Evolutionary conservation across 208 protist species (phyloP).

Genomic region (Trypanosoma conorhini): DNA sequence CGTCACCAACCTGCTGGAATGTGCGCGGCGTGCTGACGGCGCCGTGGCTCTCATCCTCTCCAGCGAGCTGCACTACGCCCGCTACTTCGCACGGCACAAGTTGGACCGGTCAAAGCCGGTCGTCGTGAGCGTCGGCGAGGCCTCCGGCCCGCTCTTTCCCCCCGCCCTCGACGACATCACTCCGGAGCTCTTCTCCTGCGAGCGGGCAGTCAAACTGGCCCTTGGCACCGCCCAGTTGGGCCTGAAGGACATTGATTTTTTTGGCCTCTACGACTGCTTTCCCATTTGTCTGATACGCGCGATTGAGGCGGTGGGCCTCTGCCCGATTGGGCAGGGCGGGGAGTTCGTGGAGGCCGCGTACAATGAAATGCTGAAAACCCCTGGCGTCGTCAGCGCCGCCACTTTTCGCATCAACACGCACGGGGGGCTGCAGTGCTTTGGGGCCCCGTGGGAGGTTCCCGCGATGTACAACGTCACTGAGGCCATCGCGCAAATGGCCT

Average conservation of each 20-base stretch:
- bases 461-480: constrained; percentile 81
- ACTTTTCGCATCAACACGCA: constrained; percentile 79
- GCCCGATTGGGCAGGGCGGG: constrained; percentile 56
- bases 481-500: constrained; percentile 54
- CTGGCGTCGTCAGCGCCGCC: constrained; percentile 33
- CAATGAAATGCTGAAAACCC: constrained; percentile 26
- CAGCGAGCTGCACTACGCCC: constrained; percentile 43
- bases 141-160: constrained; percentile 67
- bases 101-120: constrained; percentile 32
- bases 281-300: constrained; percentile 80
- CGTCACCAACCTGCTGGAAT: constrained; percentile 57
- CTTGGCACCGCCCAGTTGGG: constrained; percentile 51
- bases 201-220: constrained; percentile 46
- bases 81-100: constrained; percentile 24
- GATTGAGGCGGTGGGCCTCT: constrained; percentile 62
- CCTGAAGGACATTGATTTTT: constrained; percentile 66
- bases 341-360: constrained; percentile 56
- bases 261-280: constrained; percentile 85
- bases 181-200: constrained; percentile 60
- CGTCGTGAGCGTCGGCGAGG: constrained; percentile 54
- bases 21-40: constrained; percentile 72
- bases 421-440: constrained; percentile 74
- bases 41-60: constrained; percentile 62
- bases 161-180: constrained; percentile 50
- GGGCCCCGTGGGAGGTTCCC: constrained; percentile 78